A percentile compares a stretch with the other conserved stretches of the same genome.
These are phyloP conservation scores for Phialophora chinensis DNA, from an alignment of 2,329 filamentous ascomycete genomes.

Conservation along the genomic window DNA sequence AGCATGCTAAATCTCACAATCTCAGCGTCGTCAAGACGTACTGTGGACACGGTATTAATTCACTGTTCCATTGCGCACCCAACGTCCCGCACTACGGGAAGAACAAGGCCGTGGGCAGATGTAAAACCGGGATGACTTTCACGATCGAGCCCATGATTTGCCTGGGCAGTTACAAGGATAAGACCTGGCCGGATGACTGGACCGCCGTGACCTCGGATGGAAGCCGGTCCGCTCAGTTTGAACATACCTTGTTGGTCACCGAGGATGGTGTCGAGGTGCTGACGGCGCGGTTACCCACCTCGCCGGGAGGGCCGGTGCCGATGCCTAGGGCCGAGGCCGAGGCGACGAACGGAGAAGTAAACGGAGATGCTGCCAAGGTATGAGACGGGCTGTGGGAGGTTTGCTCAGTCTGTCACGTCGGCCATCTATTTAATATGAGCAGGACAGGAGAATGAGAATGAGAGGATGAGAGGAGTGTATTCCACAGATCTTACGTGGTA, in stretches of 20 bases:
- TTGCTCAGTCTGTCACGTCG: background rate
- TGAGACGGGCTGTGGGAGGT: conserved; percentile 9
- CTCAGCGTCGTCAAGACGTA: conserved; percentile 96
- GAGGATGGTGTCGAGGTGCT: conserved; percentile 81
- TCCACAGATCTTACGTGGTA: background rate
- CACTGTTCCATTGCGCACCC: conserved; percentile 88
- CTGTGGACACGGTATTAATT: conserved; percentile 94
- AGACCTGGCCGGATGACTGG: conserved; percentile 99
- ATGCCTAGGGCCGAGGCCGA: conserved; percentile 14
- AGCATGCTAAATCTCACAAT: conserved; percentile 81
- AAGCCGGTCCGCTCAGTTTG: conserved; percentile 90
- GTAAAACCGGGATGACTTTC: conserved; percentile 97
- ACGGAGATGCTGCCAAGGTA: conserved; percentile 23
- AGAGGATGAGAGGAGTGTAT: background rate
- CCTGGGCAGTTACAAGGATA: conserved; percentile 84
- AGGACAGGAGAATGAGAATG: no score
- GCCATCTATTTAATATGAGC: no score
- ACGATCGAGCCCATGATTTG: conserved; percentile 99
- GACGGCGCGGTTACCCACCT: conserved; percentile 73
- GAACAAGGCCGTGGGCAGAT: conserved; percentile 94
- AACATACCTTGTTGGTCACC: conserved; percentile 83
- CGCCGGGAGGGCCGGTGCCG: conserved; percentile 74
- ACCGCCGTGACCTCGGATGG: conserved; percentile 93
- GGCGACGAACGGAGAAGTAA: conserved; percentile 26
- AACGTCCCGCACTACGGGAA: conserved; percentile 98